Evolutionary conservation across 2,329 filamentous ascomycete genomes (phyloP).

Genomic region (Scedosporium apiospermum): DNA sequence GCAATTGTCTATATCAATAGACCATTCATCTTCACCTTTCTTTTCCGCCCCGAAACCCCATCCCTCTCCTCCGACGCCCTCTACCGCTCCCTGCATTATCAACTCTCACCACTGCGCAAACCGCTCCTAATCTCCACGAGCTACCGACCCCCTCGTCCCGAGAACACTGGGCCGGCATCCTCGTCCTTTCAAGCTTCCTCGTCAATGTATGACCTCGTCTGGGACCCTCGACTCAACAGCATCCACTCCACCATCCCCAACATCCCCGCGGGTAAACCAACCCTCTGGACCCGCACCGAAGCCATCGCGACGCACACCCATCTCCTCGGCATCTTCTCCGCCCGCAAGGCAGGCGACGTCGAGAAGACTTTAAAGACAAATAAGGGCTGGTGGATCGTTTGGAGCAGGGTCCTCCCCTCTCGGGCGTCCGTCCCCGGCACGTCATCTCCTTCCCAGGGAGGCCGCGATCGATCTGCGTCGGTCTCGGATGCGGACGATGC

Average conservation of each 20-base stretch:
- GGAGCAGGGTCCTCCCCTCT: conserved; percentile 42
- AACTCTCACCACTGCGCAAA: conserved; percentile 49
- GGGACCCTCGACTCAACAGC: conserved; percentile 46
- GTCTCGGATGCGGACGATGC: neutral
- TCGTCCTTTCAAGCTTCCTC: conserved; percentile 13
- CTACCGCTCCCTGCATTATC: conserved; percentile 51
- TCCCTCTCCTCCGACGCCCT: conserved; percentile 43
- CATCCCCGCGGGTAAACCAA: conserved; percentile 40
- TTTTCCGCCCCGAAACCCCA: conserved; percentile 50
- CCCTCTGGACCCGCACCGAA: conserved; percentile 49
- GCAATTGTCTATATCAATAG: conserved; percentile 65
- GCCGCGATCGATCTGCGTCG: neutral
- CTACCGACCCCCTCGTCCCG: conserved; percentile 44
- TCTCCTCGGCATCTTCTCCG: conserved; percentile 44
- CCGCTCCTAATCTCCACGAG: conserved; percentile 46
- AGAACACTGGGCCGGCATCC: conserved; percentile 16
- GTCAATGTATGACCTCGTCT: conserved; percentile 51
- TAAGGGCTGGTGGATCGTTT: conserved; percentile 62
- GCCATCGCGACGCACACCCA: conserved; percentile 57
- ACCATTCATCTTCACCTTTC: conserved; percentile 69
- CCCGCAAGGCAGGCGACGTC: conserved; percentile 29
- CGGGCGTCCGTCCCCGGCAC: neutral
- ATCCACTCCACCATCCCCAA: conserved; percentile 57
- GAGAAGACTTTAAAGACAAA: conserved; percentile 58
- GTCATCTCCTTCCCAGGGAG: neutral